Percentiles rank a stretch among this genome's conserved stretches.
Evolutionary conservation across 2,329 filamentous ascomycete genomes (phyloP).

Genomic region (Alternaria sp.): DNA sequence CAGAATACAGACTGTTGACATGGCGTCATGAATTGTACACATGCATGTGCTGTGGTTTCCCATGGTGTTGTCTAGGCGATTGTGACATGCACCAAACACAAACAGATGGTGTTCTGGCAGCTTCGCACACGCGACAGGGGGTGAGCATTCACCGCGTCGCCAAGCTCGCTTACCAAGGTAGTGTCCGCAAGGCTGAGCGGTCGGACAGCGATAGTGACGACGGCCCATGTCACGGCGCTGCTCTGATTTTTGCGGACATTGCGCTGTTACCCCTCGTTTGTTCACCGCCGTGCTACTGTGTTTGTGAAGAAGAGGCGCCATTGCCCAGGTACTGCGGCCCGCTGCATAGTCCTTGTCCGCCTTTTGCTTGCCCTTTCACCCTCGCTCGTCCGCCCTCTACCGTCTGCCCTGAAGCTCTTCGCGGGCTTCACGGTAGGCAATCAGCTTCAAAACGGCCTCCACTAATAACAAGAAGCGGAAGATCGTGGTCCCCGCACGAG

Average conservation of each 20-base stretch:
- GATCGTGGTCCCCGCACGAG: slow-evolving; percentile 46
- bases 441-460: slow-evolving; percentile 50
- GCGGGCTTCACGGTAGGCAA: slow-evolving; percentile 48
- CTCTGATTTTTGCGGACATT: slow-evolving; percentile 32
- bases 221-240: slow-evolving; percentile 26
- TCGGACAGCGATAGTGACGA: slow-evolving; percentile 21
- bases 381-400: slow-evolving; percentile 8
- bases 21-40: neutral
- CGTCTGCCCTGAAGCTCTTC: slow-evolving; percentile 46
- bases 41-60: neutral
- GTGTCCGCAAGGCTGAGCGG: slow-evolving; percentile 24
- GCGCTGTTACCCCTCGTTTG: slow-evolving; percentile 24
- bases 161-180: slow-evolving; percentile 24
- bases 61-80: neutral
- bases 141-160: slow-evolving; percentile 7
- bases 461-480: slow-evolving; percentile 57
- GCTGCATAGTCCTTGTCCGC: slow-evolving; percentile 14
- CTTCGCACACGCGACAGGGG: slow-evolving; percentile 1
- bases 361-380: slow-evolving; percentile 1
- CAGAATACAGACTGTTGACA: neutral
- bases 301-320: slow-evolving; percentile 8
- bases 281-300: slow-evolving; percentile 16
- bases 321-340: slow-evolving; percentile 8
- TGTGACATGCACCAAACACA: neutral
- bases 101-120: neutral